Base-by-base conservation (phyloP, 257 asterid species). In the Cordia subcordata region DNA sequence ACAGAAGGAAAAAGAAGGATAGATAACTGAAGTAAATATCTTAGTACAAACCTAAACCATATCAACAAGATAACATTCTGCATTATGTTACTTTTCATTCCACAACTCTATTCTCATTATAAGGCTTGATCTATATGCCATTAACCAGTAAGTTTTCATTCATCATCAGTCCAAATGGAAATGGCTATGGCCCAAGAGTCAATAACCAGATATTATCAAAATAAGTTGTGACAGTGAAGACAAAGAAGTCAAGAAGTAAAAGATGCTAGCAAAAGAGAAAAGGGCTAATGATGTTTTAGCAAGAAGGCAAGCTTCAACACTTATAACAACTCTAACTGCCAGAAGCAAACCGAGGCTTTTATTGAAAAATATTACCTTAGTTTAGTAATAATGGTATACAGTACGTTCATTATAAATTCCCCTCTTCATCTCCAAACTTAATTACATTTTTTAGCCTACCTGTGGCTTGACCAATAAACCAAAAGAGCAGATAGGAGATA, bases 311-410 rank as follows among this genome's bases (percentile, higher is more conserved):
- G 86, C 75, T 49, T 83, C 84, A 47, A 84, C 95, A 66, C 85
- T 88, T 22, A 82, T 90, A 22, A 78, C 96, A 57, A 80, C 87
- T 53, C 95, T 92, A 60, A 77, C 95, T 60, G 96, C 95, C 16
- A 72, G 98, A 71, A 85, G 94, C 94, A 84, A 83, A 88, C 95
- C 81, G 15, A 11, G 0, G 4, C 20, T 18, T 11, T 15, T 23
- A n/a, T 11, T 10, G 11, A 8, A 18, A 18, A 19, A 14, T 12
- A 22, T 52, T 1, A 8, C 0, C 12, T 42, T 11, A 14, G 3
- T 42, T 42, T 42, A 12, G 12, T 5, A 42, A 1, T 8, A 27
- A 27, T 6, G 6, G 6, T 27, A 27, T 27, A 27, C 6, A 1
- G 6, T 27, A 27, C 6, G 35, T 27, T 27, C 35, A 27, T 14